These are phyloP conservation scores for Penicillium sp. DNA, from an alignment of 2,329 filamentous ascomycete genomes.

Conservation along the genomic window DNA sequence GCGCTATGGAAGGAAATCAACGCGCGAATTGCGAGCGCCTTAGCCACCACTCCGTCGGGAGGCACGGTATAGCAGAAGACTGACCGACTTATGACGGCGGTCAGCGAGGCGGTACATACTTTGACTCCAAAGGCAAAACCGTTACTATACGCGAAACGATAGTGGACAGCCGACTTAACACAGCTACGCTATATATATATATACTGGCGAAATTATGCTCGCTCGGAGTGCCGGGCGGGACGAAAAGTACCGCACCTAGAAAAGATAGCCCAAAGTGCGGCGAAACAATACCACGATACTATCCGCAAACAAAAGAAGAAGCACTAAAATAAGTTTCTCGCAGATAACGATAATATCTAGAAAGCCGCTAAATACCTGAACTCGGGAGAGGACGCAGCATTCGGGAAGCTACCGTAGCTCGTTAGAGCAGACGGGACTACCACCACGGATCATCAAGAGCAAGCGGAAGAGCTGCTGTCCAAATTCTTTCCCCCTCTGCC, in stretches of 20 bases:
- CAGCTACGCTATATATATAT: constrained; percentile 17
- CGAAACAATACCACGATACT: constrained; percentile 19
- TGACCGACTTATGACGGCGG: constrained; percentile 15
- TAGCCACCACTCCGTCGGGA: constrained; percentile 9
- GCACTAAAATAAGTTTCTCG: constrained; percentile 25
- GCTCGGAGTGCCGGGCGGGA: constrained; percentile 11
- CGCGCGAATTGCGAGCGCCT: constrained; percentile 12
- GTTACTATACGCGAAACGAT: constrained; percentile 22
- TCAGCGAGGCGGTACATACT: constrained; percentile 11
- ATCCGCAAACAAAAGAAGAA: constrained; percentile 27
- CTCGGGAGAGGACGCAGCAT: constrained; percentile 3
- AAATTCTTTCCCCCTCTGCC: no score
- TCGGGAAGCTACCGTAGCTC: constrained; percentile 13
- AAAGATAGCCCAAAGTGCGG: constrained; percentile 17
- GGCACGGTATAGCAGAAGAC: constrained; percentile 20
- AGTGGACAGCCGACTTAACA: constrained; percentile 23
- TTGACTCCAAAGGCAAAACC: constrained; percentile 18
- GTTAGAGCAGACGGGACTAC: constrained; percentile 14
- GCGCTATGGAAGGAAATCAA: constrained; percentile 23
- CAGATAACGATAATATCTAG: constrained; percentile 26
- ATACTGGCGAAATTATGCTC: constrained; percentile 15
- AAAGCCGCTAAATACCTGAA: constrained; percentile 26
- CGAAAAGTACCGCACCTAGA: constrained; percentile 25
- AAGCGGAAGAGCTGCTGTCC: no score
- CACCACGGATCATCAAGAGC: constrained; percentile 13